Conservation (phyloP, 2,329 filamentous ascomycete genomes). For the Hymenoscyphus infarciens region DNA sequence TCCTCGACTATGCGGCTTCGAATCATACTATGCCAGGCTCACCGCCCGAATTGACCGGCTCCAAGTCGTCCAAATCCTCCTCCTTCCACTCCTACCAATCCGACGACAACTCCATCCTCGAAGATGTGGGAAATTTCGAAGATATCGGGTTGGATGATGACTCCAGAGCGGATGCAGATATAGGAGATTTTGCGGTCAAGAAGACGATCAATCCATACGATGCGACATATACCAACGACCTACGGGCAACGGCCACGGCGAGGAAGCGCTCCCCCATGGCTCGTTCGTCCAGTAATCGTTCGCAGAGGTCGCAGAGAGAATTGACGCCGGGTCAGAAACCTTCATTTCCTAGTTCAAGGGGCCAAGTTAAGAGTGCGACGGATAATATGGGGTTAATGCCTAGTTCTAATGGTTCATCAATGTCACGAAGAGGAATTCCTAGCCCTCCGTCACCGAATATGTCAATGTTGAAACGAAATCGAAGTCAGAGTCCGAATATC, state of each 20-base stretch:
- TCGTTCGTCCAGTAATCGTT: slow-evolving; percentile 21
- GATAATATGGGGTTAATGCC: slow-evolving; percentile 33
- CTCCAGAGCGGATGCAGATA: slow-evolving; percentile 33
- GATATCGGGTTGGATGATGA: slow-evolving; percentile 86
- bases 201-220: slow-evolving; percentile 30
- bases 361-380: slow-evolving; percentile 29
- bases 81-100: slow-evolving; percentile 73
- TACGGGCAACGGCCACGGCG: slow-evolving; percentile 25
- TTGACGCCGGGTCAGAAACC: slow-evolving; percentile 29
- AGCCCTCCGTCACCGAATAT: slow-evolving; percentile 27
- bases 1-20: slow-evolving; percentile 26
- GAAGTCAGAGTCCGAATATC: slow-evolving; percentile 32
- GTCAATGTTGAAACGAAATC: slow-evolving; percentile 28
- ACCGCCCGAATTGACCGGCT: slow-evolving; percentile 74
- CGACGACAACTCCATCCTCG: slow-evolving; percentile 66
- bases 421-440: slow-evolving; percentile 23
- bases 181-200: slow-evolving; percentile 32
- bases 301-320: slow-evolving; percentile 28
- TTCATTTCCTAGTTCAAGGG: slow-evolving; percentile 26
- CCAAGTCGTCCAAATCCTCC: slow-evolving; percentile 87
- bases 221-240: slow-evolving; percentile 26
- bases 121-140: slow-evolving; percentile 82
- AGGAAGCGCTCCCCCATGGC: slow-evolving; percentile 29
- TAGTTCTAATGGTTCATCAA: slow-evolving; percentile 17
- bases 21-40: slow-evolving; percentile 51